Evolutionary conservation across 257 asterid genomes (phyloP).

Genomic region (Marsdenia floribunda): DNA sequence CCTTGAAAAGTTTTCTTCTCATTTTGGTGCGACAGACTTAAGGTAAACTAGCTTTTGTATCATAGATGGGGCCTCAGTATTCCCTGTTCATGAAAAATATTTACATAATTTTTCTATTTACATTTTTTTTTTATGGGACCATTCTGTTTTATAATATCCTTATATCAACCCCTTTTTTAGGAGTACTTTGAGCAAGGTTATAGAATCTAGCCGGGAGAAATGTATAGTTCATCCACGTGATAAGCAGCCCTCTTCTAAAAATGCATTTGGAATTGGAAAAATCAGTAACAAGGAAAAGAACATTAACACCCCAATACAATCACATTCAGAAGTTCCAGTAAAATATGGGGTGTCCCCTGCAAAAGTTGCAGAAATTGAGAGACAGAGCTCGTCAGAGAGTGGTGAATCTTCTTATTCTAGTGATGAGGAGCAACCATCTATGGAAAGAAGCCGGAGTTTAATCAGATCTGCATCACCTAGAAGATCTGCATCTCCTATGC

Average conservation of each 20-base stretch:
- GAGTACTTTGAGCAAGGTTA: slow-evolving; percentile 49
- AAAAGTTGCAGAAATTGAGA: slow-evolving; percentile 75
- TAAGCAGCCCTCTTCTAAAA: slow-evolving; percentile 14
- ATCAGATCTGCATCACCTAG: slow-evolving; percentile 82
- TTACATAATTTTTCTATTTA: background rate
- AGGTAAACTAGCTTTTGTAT: slow-evolving; percentile 40
- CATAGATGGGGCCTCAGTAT: background rate
- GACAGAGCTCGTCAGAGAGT: slow-evolving; percentile 70
- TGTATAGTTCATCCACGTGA: slow-evolving; percentile 23
- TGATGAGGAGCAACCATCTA: slow-evolving; percentile 63
- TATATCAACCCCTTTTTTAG: slow-evolving; percentile 37
- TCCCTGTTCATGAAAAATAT: background rate
- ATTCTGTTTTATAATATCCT: background rate
- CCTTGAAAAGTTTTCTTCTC: slow-evolving; percentile 55
- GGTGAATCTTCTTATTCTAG: slow-evolving; percentile 71
- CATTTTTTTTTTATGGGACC: background rate
- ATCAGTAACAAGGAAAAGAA: slow-evolving; percentile 30
- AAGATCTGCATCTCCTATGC: slow-evolving; percentile 98
- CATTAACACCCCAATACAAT: slow-evolving; percentile 21
- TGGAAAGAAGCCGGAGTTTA: slow-evolving; percentile 73
- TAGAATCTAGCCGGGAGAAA: slow-evolving; percentile 37
- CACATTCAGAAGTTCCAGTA: slow-evolving; percentile 42
- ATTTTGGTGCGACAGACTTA: slow-evolving; percentile 70
- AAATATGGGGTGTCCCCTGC: slow-evolving; percentile 86
- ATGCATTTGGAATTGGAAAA: slow-evolving; percentile 20